Evolutionary conservation across 2,329 filamentous ascomycete species (phyloP).

Genomic region (Exophiala bonariae): DNA sequence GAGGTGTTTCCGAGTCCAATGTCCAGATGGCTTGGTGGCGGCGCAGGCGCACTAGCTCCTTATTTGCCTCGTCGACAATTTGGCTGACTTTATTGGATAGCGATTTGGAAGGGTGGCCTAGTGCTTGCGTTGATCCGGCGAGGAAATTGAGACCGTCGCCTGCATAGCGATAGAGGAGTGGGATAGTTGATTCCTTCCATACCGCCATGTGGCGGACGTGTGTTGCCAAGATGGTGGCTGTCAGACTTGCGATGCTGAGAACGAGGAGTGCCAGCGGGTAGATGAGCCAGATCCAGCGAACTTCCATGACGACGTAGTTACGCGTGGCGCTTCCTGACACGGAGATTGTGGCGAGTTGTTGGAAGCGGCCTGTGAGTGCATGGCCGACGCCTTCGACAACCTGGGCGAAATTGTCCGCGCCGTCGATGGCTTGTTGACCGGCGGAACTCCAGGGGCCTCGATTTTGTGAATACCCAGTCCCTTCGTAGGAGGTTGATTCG

Average conservation of each 20-base stretch:
- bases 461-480: constrained; percentile 7
- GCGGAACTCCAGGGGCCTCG: constrained; percentile 12
- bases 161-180: constrained; percentile 9
- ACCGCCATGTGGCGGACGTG: constrained; percentile 10
- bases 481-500: constrained; percentile 9
- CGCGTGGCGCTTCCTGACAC: constrained; percentile 5
- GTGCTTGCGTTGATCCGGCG: no score
- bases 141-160: no score
- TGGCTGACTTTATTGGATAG: no score
- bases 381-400: constrained; percentile 7
- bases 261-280: constrained; percentile 12
- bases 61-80: no score
- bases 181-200: constrained; percentile 16
- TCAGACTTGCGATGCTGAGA: constrained; percentile 5
- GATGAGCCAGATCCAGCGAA: constrained; percentile 13
- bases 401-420: constrained; percentile 12
- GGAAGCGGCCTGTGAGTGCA: constrained; percentile 16
- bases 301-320: constrained; percentile 5
- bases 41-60: no score
- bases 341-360: constrained; percentile 8
- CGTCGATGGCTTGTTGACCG: constrained; percentile 18
- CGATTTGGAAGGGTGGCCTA: no score
- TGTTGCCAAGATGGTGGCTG: constrained; percentile 12
- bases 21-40: no score
- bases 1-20: no score